Evolutionary conservation across 768 basidiomycete genomes (phyloP).

Genomic region (Pleurotus tuber-regium): DNA sequence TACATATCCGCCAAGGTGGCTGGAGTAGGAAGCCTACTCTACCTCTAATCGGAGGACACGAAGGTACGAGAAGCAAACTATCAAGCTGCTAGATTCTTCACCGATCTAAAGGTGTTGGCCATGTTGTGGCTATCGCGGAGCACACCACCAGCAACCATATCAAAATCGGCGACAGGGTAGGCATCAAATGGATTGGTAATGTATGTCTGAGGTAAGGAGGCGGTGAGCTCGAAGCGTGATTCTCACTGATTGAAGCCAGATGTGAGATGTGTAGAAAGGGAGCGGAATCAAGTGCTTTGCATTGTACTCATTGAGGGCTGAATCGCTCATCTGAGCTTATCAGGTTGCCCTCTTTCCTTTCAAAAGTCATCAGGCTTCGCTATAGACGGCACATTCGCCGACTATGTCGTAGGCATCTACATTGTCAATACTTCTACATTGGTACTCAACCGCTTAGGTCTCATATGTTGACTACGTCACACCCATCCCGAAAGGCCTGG

Average conservation of each 20-base stretch:
- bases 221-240: too few species aligned
- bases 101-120: constrained; percentile 47
- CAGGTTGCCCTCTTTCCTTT: constrained; percentile 29
- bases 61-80: too few species aligned
- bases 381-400: constrained; percentile 67
- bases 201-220: constrained; percentile 38
- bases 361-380: constrained; percentile 55
- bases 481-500: constrained; percentile 66
- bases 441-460: constrained; percentile 30
- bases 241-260: too few species aligned
- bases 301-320: neutral
- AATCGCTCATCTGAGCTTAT: neutral
- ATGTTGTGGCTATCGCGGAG: constrained; percentile 72
- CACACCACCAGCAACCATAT: constrained; percentile 46
- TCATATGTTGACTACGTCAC: constrained; percentile 70
- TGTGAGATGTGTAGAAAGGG: constrained; percentile 76
- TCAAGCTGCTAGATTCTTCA: too few species aligned
- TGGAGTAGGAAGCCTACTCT: constrained; percentile 52
- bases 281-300: constrained; percentile 40
- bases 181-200: constrained; percentile 66
- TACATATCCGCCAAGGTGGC: constrained; percentile 65
- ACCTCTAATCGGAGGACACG: constrained; percentile 75
- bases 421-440: neutral
- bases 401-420: constrained; percentile 48
- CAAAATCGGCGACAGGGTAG: constrained; percentile 74